Percentiles rank a stretch among this genome's conserved stretches.
These are phyloP conservation scores for Claviceps quebecensis DNA, from an alignment of 2,329 filamentous ascomycete species.

Conservation along the genomic window DNA sequence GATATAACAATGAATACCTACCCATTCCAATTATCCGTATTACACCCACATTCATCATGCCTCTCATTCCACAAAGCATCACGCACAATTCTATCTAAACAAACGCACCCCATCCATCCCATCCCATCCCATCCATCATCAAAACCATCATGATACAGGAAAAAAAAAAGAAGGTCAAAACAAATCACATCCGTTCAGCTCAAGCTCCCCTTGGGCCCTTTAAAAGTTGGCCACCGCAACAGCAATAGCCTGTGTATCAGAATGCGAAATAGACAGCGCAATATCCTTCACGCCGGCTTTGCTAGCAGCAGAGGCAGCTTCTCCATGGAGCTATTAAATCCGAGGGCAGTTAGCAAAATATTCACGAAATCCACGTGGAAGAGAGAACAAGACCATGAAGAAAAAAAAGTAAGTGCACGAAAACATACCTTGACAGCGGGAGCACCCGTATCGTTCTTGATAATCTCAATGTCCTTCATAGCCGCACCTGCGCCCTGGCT, in stretches of 20 bases:
- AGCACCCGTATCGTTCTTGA: constrained; percentile 65
- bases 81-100: too few relatives aligned
- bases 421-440: constrained; percentile 69
- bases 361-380: not conserved
- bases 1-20: too few relatives aligned
- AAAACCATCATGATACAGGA: not conserved
- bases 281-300: constrained; percentile 78
- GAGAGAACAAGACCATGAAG: not conserved
- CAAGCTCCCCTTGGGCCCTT: constrained; percentile 9
- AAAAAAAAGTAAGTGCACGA: not conserved
- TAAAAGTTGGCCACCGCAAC: constrained; percentile 78
- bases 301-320: constrained; percentile 70
- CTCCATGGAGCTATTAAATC: constrained; percentile 59
- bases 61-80: too few relatives aligned
- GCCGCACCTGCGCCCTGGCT: constrained; percentile 81
- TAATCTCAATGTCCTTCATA: constrained; percentile 89
- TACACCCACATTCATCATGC: too few relatives aligned
- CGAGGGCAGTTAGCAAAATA: constrained; percentile 21
- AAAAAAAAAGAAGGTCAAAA: not conserved
- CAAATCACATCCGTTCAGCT: not conserved
- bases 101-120: too few relatives aligned
- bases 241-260: constrained; percentile 83
- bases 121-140: not conserved
- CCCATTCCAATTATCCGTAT: too few relatives aligned
- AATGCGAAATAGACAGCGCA: constrained; percentile 90